Conservation (phyloP, 1,284 basidiomycete species). For the Paramarasmius palmivorus region DNA sequence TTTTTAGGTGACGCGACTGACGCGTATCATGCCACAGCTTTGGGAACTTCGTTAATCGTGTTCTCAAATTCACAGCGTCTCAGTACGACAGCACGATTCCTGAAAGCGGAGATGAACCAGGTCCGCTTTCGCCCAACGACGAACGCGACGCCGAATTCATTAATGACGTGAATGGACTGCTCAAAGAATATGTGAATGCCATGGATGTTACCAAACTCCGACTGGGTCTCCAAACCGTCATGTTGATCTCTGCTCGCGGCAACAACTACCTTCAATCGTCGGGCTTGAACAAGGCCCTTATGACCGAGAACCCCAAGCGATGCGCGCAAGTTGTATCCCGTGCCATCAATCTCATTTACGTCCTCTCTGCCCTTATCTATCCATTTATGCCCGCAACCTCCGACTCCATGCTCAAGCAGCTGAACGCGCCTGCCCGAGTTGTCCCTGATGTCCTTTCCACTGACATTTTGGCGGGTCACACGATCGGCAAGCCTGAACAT, state of each 20-base stretch:
- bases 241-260: conserved; percentile 90
- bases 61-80: conserved; percentile 88
- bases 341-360: conserved; percentile 92
- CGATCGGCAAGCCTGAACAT: conserved; percentile 84
- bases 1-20: conserved; percentile 3
- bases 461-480: conserved; percentile 89
- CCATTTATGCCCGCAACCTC: conserved; percentile 97
- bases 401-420: conserved; percentile 80
- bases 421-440: conserved; percentile 86
- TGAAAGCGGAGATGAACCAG: conserved; percentile 69
- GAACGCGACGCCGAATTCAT: conserved; percentile 78
- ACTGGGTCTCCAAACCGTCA: conserved; percentile 83
- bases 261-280: conserved; percentile 94
- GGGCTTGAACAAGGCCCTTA: conserved; percentile 89
- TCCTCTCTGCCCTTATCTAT: conserved; percentile 83
- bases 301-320: conserved; percentile 78
- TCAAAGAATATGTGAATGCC: conserved; percentile 82
- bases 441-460: conserved; percentile 70
- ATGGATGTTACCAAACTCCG: conserved; percentile 95
- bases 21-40: conserved; percentile 52
- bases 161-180: conserved; percentile 75
- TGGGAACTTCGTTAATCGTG: conserved; percentile 97
- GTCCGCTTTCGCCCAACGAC: conserved; percentile 70
- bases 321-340: conserved; percentile 91
- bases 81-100: conserved; percentile 86